Evolutionary conservation across 371 early-diverging fungal species (phyloP).

Genomic region (Nematocida sp.): DNA sequence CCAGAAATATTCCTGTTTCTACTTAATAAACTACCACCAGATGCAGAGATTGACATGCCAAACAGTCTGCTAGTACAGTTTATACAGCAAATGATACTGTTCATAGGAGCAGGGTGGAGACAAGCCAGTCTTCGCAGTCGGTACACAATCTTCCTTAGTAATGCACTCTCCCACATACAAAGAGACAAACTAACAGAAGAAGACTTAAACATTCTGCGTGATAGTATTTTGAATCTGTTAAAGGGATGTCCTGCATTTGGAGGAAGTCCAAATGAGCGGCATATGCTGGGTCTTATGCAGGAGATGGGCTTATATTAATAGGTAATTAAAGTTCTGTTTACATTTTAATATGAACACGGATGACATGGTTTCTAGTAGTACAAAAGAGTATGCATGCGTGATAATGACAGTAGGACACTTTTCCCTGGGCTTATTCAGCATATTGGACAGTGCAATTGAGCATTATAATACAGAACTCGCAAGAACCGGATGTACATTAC

Average conservation of each 20-base stretch:
- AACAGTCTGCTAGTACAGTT: constrained; percentile 30
- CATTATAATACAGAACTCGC: not conserved
- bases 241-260: constrained; percentile 6
- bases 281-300: constrained; percentile 22
- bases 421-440: not conserved
- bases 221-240: not conserved
- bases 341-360: not conserved
- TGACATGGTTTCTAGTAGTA: not conserved
- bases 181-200: not conserved
- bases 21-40: constrained; percentile 42
- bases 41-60: constrained; percentile 46
- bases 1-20: constrained; percentile 55
- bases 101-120: constrained; percentile 3
- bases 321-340: not conserved
- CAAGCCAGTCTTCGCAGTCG: constrained; percentile 5
- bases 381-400: constrained; percentile 16
- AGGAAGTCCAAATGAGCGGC: constrained; percentile 14
- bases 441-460: not conserved
- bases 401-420: not conserved
- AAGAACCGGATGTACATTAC: not conserved
- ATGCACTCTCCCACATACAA: constrained; percentile 48
- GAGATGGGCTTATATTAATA: constrained; percentile 14
- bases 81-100: constrained; percentile 31
- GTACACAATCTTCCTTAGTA: constrained; percentile 31
- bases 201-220: constrained; percentile 15